These are phyloP conservation scores for Alternaria sp. DNA, from an alignment of 2,329 filamentous ascomycete species.

Conservation along the genomic window DNA sequence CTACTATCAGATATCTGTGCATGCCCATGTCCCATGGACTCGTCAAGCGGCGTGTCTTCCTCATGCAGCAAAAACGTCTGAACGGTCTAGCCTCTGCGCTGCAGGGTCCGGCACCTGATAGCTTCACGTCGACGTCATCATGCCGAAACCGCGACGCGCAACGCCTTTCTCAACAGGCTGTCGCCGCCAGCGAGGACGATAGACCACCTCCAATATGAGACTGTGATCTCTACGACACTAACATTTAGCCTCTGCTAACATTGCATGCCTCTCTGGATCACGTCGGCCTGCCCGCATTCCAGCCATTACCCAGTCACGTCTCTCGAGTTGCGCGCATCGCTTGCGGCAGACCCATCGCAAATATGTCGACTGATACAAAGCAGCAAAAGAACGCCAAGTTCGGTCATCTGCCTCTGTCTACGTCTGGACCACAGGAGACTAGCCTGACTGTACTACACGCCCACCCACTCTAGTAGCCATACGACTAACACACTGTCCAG, in stretches of 20 bases:
- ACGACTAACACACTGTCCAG: slow-evolving; percentile 16
- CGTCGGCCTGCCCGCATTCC: neutral
- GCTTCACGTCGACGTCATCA: slow-evolving; percentile 4
- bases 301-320: neutral
- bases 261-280: neutral
- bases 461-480: neutral
- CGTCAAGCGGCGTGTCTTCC: neutral
- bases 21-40: neutral
- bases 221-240: neutral
- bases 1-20: neutral
- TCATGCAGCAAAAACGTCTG: neutral
- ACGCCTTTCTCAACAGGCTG: neutral
- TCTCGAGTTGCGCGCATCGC: neutral
- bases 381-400: slow-evolving; percentile 42
- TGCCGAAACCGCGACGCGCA: neutral
- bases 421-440: slow-evolving; percentile 50
- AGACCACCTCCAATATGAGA: neutral
- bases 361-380: slow-evolving; percentile 20
- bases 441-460: slow-evolving; percentile 42
- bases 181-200: neutral
- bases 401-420: slow-evolving; percentile 49
- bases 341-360: neutral
- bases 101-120: neutral
- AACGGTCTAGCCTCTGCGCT: neutral
- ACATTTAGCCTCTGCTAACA: neutral